Percentiles rank a stretch among this genome's conserved stretches.
phyloP scores from a whole-genome alignment of 139 green algal genomes.

The Nannochloris sp. region DNA sequence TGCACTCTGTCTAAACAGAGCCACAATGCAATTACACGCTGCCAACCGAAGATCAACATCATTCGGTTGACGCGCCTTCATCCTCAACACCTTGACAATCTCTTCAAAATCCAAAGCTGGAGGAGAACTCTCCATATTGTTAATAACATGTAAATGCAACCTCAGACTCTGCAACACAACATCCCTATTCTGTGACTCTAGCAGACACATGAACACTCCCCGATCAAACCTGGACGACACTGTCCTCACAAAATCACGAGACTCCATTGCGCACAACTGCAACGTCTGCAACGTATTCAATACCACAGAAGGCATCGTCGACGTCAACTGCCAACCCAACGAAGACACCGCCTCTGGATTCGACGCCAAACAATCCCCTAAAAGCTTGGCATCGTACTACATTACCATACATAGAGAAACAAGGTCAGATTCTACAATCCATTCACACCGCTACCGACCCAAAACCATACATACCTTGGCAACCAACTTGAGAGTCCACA shows the following conservation, averaged over 20 bases:
- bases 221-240: background rate
- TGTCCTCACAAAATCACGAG: background rate
- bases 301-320: too few species aligned
- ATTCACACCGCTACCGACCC: background rate
- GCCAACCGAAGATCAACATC: too few species aligned
- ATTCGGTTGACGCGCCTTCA: too few species aligned
- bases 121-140: too few species aligned
- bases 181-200: background rate
- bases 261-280: background rate
- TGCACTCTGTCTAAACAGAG: too few species aligned
- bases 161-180: background rate
- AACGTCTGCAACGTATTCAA: too few species aligned
- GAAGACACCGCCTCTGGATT: slow-evolving; percentile 8
- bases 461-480: background rate
- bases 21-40: background rate
- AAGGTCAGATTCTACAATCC: background rate
- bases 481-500: background rate
- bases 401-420: background rate
- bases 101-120: slow-evolving; percentile 1
- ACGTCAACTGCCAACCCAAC: slow-evolving; percentile 9
- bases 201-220: background rate
- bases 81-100: slow-evolving; percentile 1
- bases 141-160: background rate
- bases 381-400: background rate
- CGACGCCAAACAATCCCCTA: slow-evolving; percentile 1